A percentile compares a stretch with the other conserved stretches of the same genome.
Evolutionary conservation across 2,329 filamentous ascomycete genomes (phyloP).

Genomic region (Myriosclerotinia curreyana): DNA sequence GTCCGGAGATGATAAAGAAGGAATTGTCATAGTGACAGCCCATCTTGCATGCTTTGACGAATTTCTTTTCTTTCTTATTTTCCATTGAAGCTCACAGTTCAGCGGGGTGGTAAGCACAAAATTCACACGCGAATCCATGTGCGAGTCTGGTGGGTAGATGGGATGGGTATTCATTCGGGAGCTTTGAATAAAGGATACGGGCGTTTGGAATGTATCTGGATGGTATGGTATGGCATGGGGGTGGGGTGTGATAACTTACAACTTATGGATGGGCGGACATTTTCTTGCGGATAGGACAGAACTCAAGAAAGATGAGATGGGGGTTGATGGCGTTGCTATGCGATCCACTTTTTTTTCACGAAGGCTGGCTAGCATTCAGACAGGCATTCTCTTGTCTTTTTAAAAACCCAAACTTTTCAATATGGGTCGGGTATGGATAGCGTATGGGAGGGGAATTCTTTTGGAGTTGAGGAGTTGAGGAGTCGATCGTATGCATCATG

Average conservation of each 20-base stretch:
- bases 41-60: neutral
- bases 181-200: conserved; percentile 12
- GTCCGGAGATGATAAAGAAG: conserved; percentile 34
- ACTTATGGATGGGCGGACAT: conserved; percentile 10
- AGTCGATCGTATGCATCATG: neutral
- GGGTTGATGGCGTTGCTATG: conserved; percentile 8
- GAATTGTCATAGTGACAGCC: conserved; percentile 25
- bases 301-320: conserved; percentile 12
- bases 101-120: neutral
- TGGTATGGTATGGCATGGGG: neutral
- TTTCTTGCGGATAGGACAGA: conserved; percentile 8
- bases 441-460: conserved; percentile 3
- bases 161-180: neutral
- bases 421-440: conserved; percentile 1
- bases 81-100: neutral
- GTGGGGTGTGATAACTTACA: neutral
- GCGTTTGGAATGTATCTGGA: conserved; percentile 15
- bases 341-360: neutral
- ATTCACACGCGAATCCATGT: conserved; percentile 1
- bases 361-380: neutral
- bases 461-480: conserved; percentile 6
- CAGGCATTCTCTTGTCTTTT: neutral
- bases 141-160: neutral
- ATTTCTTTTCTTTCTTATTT: conserved; percentile 3
- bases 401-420: neutral